Conservation (phyloP, 2,329 filamentous ascomycete genomes). For the Neofusicoccum sp. region DNA sequence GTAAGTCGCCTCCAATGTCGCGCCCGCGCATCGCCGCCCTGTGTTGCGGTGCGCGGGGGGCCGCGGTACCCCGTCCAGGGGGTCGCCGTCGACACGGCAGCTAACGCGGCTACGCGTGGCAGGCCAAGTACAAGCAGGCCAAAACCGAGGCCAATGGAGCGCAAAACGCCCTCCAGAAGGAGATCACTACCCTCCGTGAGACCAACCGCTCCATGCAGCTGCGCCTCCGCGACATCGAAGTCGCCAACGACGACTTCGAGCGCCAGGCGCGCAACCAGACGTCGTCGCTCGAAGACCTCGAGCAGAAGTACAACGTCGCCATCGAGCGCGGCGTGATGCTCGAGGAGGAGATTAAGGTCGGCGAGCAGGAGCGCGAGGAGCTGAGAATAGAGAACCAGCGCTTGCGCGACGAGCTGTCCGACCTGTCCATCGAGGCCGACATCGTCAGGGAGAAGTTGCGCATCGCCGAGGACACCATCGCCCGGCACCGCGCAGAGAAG, state of each 20-base stretch:
- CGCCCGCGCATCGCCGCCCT: background rate
- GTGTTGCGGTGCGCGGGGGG: background rate
- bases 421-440: conserved; percentile 91
- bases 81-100: conserved; percentile 3
- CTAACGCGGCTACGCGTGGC: conserved; percentile 14
- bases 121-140: conserved; percentile 95
- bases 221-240: conserved; percentile 88
- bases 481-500: conserved; percentile 52
- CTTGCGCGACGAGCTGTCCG: conserved; percentile 83
- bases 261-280: conserved; percentile 93
- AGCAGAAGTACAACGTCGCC: conserved; percentile 92
- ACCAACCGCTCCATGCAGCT: conserved; percentile 77
- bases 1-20: conserved; percentile 49
- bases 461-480: conserved; percentile 58
- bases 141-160: conserved; percentile 83
- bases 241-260: conserved; percentile 97
- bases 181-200: conserved; percentile 89
- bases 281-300: conserved; percentile 92
- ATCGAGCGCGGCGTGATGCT: conserved; percentile 91
- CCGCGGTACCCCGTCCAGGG: conserved; percentile 1
- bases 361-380: conserved; percentile 86
- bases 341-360: conserved; percentile 88
- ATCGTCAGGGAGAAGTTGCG: conserved; percentile 92
- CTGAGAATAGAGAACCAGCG: conserved; percentile 89
- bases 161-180: conserved; percentile 86